These are phyloP conservation scores for Cylindrodendrum hubeiense DNA, from an alignment of 2,329 filamentous ascomycete genomes.

Conservation along the genomic window DNA sequence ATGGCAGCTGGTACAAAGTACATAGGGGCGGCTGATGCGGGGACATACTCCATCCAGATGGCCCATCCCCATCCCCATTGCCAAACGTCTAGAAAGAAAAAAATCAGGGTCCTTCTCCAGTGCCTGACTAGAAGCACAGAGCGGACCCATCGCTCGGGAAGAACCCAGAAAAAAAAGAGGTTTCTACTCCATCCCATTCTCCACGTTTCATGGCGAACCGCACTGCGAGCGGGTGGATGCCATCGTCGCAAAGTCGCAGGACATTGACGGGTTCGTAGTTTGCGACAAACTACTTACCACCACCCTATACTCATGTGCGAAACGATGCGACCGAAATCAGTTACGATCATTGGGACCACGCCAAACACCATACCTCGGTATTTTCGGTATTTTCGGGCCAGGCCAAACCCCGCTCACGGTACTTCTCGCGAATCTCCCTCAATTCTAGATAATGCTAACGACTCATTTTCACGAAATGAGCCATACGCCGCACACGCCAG, in stretches of 20 bases:
- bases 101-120: slow-evolving; percentile 31
- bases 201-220: slow-evolving; percentile 29
- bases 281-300: neutral
- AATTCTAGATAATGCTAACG: neutral
- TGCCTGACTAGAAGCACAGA: slow-evolving; percentile 43
- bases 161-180: slow-evolving; percentile 24
- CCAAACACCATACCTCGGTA: neutral
- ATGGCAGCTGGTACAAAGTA: slow-evolving; percentile 45
- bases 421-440: neutral
- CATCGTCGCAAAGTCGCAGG: slow-evolving; percentile 6
- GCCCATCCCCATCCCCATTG: slow-evolving; percentile 42
- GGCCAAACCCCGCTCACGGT: slow-evolving; percentile 1
- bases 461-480: slow-evolving; percentile 9
- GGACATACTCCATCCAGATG: slow-evolving; percentile 40
- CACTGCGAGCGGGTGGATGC: slow-evolving; percentile 14
- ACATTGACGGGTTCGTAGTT: slow-evolving; percentile 16
- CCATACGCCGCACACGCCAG: slow-evolving; percentile 9
- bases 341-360: neutral
- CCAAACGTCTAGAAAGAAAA: slow-evolving; percentile 41
- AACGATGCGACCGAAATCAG: neutral
- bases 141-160: slow-evolving; percentile 37
- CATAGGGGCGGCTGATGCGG: slow-evolving; percentile 40
- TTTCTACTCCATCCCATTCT: slow-evolving; percentile 30
- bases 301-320: neutral
- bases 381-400: neutral